Base-by-base conservation (phyloP, 805 yeast genomes). In the Suhomyces pyralidae region DNA sequence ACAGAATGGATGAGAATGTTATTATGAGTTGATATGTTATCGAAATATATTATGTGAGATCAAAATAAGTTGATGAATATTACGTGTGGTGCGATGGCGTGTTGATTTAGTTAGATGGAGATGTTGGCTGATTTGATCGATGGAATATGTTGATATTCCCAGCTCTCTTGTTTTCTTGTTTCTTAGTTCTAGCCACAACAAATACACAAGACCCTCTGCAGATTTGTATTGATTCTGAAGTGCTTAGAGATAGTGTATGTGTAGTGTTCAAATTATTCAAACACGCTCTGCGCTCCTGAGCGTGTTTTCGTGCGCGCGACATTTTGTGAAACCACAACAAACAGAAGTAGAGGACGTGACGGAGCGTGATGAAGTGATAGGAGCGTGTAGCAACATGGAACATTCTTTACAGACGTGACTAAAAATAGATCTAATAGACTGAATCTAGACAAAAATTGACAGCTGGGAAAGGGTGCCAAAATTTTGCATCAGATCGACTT, bases 281-380 rank as follows among this genome's bases (percentile, higher is more conserved):
- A 42, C 45, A 22, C 45, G 45, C 17, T 42, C 30, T n/a, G 22
- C 22, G 22, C 22, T 20, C 22, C 22, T 42, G 48, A 22, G 30
- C 53, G 46, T 34, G 50, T 42, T 50, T 50, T 24, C 42, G 40
- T 42, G 45, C 45, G 45, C 26, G 22, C 17, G 12, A 17, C 45
- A 42, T 14, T 14, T n/a, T 7, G 22, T 42, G 12, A 24, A 42
- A 42, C 15, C 25, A 22, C 45, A 42, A 42, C 45, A 42, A 42
- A 42, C 42, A 38, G n/a, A 36, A 12, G n/a, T 30, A 12, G 24
- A 15, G 20, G 42, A 19, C 42, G 24, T 38, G 42, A 38, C 42
- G 8, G 14, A 17, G n/a, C n/a, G n/a, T 20, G 22, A 20, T 20
- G 22, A 20, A 2, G 20, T 17, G 42, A 15, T 10, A 26, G 20